Conservation (phyloP, 2,329 filamentous ascomycete genomes). For the Colletotrichum karsti region DNA sequence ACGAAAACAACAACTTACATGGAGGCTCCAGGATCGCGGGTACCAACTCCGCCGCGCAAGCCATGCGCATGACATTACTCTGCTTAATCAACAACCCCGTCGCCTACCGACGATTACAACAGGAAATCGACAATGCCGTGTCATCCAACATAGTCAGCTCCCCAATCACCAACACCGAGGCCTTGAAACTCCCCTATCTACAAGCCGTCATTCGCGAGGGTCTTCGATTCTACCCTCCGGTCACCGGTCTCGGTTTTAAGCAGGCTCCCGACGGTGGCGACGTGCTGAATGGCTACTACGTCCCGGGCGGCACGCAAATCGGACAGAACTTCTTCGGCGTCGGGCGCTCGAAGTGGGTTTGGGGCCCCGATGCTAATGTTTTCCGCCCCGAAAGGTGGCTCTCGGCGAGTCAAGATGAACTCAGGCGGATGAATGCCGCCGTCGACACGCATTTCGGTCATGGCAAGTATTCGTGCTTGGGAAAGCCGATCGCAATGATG, state of each 20-base stretch:
- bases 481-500: slow-evolving; percentile 56
- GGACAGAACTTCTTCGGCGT: slow-evolving; percentile 65
- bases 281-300: slow-evolving; percentile 57
- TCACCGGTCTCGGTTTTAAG: slow-evolving; percentile 61
- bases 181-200: slow-evolving; percentile 60
- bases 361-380: slow-evolving; percentile 63
- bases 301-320: slow-evolving; percentile 61
- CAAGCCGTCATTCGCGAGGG: slow-evolving; percentile 66
- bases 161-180: slow-evolving; percentile 54
- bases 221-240: slow-evolving; percentile 63
- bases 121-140: slow-evolving; percentile 55
- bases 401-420: slow-evolving; percentile 35
- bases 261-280: slow-evolving; percentile 61
- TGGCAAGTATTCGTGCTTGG: slow-evolving; percentile 55
- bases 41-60: slow-evolving; percentile 69
- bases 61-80: slow-evolving; percentile 64
- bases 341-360: slow-evolving; percentile 56
- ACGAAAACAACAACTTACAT: not conserved
- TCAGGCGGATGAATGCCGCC: slow-evolving; percentile 44
- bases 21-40: slow-evolving; percentile 57
- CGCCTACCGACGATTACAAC: slow-evolving; percentile 48
- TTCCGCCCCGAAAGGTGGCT: slow-evolving; percentile 69
- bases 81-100: slow-evolving; percentile 54
- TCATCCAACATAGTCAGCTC: slow-evolving; percentile 41
- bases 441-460: slow-evolving; percentile 54